Percentiles rank a stretch among this genome's conserved stretches.
phyloP scores from a whole-genome alignment of 2,329 filamentous ascomycete species.

The Sporothrix protearum region DNA sequence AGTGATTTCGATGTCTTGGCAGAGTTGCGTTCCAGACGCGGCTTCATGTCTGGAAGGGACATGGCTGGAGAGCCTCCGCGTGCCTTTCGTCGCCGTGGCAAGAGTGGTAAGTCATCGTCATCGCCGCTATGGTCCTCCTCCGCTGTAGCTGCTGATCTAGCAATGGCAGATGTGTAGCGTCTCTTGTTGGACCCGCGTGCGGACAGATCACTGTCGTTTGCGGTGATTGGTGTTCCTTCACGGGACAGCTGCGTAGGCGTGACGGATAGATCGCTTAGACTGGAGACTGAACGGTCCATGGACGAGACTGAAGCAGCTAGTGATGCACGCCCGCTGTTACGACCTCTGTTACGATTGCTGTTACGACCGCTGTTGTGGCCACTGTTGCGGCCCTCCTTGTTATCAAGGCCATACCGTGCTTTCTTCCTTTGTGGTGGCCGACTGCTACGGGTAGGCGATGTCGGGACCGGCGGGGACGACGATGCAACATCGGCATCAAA shows the following conservation, averaged over 20 bases:
- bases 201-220: slow-evolving; percentile 24
- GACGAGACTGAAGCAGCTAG: slow-evolving; percentile 19
- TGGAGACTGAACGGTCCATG: slow-evolving; percentile 35
- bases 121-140: background rate
- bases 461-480: slow-evolving; percentile 17
- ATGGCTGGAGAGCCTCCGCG: background rate
- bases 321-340: background rate
- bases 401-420: background rate
- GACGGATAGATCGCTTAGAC: slow-evolving; percentile 40
- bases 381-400: background rate
- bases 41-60: background rate
- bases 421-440: background rate
- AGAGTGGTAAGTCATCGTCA: background rate
- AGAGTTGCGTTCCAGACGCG: background rate
- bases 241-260: slow-evolving; percentile 36
- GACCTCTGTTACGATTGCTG: background rate
- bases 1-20: background rate
- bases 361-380: background rate
- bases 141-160: background rate
- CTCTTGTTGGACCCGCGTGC: slow-evolving; percentile 13
- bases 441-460: background rate
- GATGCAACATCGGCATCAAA: background rate
- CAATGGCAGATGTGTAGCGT: background rate
- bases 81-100: slow-evolving; percentile 12
- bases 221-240: slow-evolving; percentile 24